Conservation (phyloP, 192 early-diverging fungal genomes). For the Rhizoclosmatium globosum region DNA sequence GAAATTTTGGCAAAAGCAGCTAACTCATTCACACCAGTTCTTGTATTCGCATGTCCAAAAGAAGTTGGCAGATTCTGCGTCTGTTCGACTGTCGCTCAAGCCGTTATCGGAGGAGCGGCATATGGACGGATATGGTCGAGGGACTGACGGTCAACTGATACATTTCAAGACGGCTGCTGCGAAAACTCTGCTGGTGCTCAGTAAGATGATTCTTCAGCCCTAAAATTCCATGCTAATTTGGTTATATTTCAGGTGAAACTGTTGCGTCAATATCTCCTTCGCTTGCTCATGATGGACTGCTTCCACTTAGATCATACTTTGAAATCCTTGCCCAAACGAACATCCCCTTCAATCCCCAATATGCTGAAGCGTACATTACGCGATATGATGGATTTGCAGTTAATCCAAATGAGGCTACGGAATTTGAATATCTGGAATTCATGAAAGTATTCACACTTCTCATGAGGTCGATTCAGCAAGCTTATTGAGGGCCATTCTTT, state of each 20-base stretch:
- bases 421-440: constrained; percentile 32
- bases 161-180: constrained; percentile 29
- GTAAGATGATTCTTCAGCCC: background rate
- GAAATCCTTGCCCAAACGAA: background rate
- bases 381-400: background rate
- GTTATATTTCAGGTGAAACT: constrained; percentile 12
- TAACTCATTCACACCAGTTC: background rate
- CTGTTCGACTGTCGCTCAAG: background rate
- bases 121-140: constrained; percentile 21
- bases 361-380: background rate
- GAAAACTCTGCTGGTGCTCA: constrained; percentile 12
- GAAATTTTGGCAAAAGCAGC: background rate
- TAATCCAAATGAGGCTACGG: constrained; percentile 21
- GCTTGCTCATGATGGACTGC: background rate
- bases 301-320: constrained; percentile 9
- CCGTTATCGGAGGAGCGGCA: constrained; percentile 18
- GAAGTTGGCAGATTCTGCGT: constrained; percentile 9
- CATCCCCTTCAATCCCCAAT: background rate
- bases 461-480: constrained; percentile 1
- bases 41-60: background rate
- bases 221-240: background rate
- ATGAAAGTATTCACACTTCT: constrained; percentile 26
- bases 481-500: background rate
- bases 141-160: background rate
- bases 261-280: background rate